Conservation (phyloP, 352 stramenopile species). For the Phytophthora pseudosyringae region DNA sequence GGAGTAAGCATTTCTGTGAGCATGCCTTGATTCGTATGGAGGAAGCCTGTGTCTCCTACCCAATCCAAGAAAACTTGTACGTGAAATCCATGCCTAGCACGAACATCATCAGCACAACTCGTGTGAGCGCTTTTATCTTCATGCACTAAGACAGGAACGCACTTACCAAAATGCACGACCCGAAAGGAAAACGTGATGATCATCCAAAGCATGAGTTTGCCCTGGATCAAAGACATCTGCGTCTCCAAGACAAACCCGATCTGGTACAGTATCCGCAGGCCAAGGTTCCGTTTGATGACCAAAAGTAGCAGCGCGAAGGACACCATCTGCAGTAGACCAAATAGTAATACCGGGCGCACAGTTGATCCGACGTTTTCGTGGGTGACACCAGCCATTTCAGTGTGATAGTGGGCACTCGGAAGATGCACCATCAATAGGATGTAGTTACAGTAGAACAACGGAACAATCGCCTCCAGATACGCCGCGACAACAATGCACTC, state of each 20-base stretch:
- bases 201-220: conserved; percentile 17
- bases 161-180: conserved; percentile 16
- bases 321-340: conserved; percentile 22
- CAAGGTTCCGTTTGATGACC: conserved; percentile 19
- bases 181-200: conserved; percentile 8
- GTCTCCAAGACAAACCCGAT: conserved; percentile 41
- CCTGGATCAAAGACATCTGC: conserved; percentile 9
- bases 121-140: background rate
- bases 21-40: no score
- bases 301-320: conserved; percentile 20
- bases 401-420: conserved; percentile 19
- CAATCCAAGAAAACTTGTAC: conserved; percentile 4
- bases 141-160: background rate
- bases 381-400: conserved; percentile 7
- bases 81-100: conserved; percentile 17
- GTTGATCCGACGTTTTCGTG: background rate
- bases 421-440: conserved; percentile 22
- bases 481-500: conserved; percentile 30
- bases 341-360: conserved; percentile 18
- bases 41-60: background rate
- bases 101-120: background rate
- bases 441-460: conserved; percentile 28
- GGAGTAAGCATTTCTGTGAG: no score
- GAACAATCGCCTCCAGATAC: conserved; percentile 42
- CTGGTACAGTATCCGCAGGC: conserved; percentile 21